phyloP scores from a whole-genome alignment of 164 flowering plant species.

The Nymphaea thermarum region DNA sequence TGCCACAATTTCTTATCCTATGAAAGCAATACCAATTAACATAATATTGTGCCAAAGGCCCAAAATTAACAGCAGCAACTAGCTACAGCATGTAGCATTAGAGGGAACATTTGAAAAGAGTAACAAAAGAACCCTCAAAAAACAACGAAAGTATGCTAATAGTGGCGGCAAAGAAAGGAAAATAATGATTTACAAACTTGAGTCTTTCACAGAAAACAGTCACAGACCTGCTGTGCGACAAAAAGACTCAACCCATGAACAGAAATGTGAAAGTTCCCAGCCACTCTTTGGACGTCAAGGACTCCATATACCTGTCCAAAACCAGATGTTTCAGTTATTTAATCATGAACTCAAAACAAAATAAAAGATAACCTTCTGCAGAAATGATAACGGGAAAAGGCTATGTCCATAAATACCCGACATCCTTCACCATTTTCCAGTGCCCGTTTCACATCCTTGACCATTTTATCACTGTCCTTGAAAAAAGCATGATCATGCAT shows the following conservation, averaged over 20 bases:
- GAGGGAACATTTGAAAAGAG: too few species aligned
- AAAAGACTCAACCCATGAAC: conserved; percentile 91
- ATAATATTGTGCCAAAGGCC: too few species aligned
- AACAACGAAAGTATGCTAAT: too few species aligned
- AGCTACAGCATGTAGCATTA: too few species aligned
- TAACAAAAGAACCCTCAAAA: too few species aligned
- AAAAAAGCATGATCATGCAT: conserved; percentile 54
- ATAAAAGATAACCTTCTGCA: background rate
- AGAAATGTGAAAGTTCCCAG: conserved; percentile 97
- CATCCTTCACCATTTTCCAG: conserved; percentile 88
- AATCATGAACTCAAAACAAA: background rate
- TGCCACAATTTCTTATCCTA: too few species aligned
- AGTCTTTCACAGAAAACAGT: too few species aligned
- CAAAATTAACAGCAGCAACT: too few species aligned
- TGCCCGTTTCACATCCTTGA: conserved; percentile 82
- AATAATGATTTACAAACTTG: too few species aligned
- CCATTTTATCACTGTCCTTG: conserved; percentile 61
- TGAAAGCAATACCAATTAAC: too few species aligned
- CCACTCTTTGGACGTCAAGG: conserved; percentile 96
- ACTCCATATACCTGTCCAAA: conserved; percentile 82
- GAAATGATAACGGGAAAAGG: background rate
- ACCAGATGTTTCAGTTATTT: background rate
- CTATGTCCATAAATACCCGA: conserved; percentile 39
- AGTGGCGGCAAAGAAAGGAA: too few species aligned
- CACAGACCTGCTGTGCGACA: conserved; percentile 89